phyloP scores from a whole-genome alignment of 108 stramenopile genomes.

The Pseudonitzschia multiseries region DNA sequence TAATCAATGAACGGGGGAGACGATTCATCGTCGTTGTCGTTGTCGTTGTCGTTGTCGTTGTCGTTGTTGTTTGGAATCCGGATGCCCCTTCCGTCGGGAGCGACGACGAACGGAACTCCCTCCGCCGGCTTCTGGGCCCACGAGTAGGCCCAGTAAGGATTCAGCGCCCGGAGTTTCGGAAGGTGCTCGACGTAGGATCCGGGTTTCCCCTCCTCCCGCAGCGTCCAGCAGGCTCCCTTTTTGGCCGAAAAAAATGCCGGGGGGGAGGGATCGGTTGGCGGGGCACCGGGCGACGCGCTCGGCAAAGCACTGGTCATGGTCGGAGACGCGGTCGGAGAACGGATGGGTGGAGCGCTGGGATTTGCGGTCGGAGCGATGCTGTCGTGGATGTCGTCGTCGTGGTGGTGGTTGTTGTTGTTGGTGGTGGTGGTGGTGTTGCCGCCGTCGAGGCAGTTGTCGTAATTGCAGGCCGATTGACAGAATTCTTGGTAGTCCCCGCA shows the following conservation, averaged over 20 bases:
- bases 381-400: background rate
- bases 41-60: too few relatives aligned
- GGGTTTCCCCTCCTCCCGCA: constrained; percentile 12
- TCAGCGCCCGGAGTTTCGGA: constrained; percentile 23
- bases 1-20: constrained; percentile 20
- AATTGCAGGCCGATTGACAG: background rate
- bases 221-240: constrained; percentile 26
- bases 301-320: background rate
- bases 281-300: background rate
- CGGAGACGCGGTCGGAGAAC: too few relatives aligned
- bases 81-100: background rate
- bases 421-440: background rate
- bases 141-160: constrained; percentile 25
- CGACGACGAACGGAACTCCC: background rate
- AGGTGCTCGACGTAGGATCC: constrained; percentile 31
- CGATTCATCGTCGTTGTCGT: background rate
- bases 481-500: background rate
- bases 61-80: background rate
- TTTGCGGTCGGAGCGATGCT: background rate
- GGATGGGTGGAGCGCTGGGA: background rate
- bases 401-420: background rate
- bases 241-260: constrained; percentile 18
- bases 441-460: background rate
- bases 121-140: background rate
- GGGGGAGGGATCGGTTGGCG: background rate